phyloP scores from a whole-genome alignment of 2,329 filamentous ascomycete species.

The Dactylonectria estremocensis region DNA sequence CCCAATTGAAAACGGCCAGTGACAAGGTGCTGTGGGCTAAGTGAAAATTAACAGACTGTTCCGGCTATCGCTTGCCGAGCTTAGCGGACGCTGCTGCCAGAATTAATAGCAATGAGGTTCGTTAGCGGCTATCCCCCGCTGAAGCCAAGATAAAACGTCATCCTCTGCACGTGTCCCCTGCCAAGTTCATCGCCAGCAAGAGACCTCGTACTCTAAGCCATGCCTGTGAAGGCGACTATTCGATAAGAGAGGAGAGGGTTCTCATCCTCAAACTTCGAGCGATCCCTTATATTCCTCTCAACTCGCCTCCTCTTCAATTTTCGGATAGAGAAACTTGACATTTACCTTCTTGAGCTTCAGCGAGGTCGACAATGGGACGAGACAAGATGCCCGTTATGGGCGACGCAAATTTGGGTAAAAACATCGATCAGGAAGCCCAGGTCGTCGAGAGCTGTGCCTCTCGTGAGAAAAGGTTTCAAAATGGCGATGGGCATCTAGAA shows the following conservation, averaged over 20 bases:
- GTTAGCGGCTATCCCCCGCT: not conserved
- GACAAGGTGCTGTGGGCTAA: too few species aligned
- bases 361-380: not conserved
- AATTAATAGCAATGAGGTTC: not conserved
- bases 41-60: too few species aligned
- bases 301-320: conserved; percentile 6
- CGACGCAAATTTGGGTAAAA: conserved; percentile 57
- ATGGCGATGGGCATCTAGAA: conserved; percentile 60
- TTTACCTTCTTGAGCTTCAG: not conserved
- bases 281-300: conserved; percentile 1
- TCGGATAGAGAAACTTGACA: not conserved
- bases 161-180: not conserved
- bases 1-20: too few species aligned
- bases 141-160: not conserved
- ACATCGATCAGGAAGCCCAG: conserved; percentile 44
- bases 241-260: not conserved
- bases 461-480: conserved; percentile 49
- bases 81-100: not conserved
- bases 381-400: conserved; percentile 53
- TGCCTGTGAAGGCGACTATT: not conserved
- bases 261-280: not conserved
- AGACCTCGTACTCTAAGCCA: too few species aligned
- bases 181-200: too few species aligned
- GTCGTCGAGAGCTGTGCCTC: conserved; percentile 30
- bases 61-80: not conserved